Conservation (phyloP, 1,139 yeast species). For the Hyphopichia burtonii region DNA sequence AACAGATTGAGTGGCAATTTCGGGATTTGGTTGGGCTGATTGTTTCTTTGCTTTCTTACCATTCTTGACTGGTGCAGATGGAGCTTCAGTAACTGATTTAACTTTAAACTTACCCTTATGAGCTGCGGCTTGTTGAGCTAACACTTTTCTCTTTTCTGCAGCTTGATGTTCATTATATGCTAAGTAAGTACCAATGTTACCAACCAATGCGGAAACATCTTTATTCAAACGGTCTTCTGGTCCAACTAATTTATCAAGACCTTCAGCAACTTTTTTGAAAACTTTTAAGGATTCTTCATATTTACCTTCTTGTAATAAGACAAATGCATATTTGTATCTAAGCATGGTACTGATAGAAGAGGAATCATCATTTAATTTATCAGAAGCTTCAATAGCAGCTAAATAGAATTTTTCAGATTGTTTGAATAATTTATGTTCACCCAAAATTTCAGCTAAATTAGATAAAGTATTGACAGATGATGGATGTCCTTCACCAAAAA, state of each 20-base stretch:
- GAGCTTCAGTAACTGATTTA: constrained; percentile 5
- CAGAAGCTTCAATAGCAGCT: constrained; percentile 47
- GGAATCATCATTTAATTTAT: constrained; percentile 51
- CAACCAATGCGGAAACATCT: constrained; percentile 64
- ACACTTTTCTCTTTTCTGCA: constrained; percentile 12
- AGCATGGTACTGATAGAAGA: constrained; percentile 60
- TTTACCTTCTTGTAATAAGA: constrained; percentile 36
- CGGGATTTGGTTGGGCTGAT: constrained; percentile 43
- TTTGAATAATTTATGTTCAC: constrained; percentile 43
- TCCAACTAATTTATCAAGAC: constrained; percentile 58
- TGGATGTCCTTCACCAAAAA: constrained; percentile 65
- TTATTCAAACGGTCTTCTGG: constrained; percentile 60
- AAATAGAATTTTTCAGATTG: constrained; percentile 47
- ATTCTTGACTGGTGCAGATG: constrained; percentile 12
- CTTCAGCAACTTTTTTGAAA: constrained; percentile 52
- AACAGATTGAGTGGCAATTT: constrained; percentile 57
- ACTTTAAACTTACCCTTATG: constrained; percentile 9
- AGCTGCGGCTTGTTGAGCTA: constrained; percentile 7
- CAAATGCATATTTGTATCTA: constrained; percentile 66
- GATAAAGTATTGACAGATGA: constrained; percentile 64
- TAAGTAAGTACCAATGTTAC: constrained; percentile 45
- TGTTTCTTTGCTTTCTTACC: constrained; percentile 27
- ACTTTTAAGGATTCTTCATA: constrained; percentile 4
- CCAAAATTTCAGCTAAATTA: constrained; percentile 62
- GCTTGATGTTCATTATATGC: constrained; percentile 25